Conservation (phyloP, 345 rosid species). For the Camelina sativa region DNA sequence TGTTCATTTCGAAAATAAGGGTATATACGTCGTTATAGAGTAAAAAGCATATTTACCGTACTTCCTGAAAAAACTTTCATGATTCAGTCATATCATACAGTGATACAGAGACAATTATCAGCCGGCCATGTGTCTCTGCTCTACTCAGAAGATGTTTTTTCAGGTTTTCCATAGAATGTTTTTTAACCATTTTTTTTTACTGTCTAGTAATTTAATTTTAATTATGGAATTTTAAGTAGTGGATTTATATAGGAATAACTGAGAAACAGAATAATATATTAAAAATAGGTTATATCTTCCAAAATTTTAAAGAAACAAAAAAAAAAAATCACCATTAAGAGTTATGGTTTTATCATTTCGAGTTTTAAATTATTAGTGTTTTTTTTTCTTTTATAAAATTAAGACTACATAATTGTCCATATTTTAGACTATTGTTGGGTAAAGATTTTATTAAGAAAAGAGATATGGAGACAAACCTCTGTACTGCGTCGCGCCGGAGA, state of each 20-base stretch:
- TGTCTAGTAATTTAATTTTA: constrained; percentile 24
- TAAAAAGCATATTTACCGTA: constrained; percentile 43
- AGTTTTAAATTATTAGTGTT: neutral
- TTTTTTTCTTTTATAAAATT: neutral
- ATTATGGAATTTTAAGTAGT: neutral
- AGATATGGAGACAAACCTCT: constrained; percentile 39
- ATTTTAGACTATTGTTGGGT: neutral
- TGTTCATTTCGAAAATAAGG: neutral
- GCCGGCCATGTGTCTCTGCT: constrained; percentile 43
- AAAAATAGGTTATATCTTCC: neutral
- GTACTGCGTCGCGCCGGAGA: constrained; percentile 58
- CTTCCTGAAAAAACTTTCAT: constrained; percentile 42
- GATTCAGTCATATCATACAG: constrained; percentile 38
- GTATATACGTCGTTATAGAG: neutral
- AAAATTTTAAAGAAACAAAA: no score
- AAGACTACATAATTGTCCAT: neutral
- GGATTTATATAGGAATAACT: neutral
- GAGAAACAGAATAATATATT: neutral
- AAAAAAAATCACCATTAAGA: neutral
- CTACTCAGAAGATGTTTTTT: constrained; percentile 42
- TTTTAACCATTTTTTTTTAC: constrained; percentile 25
- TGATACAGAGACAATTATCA: constrained; percentile 19
- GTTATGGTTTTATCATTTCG: neutral
- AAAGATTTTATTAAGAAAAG: neutral
- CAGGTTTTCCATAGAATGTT: constrained; percentile 42